Base-by-base conservation (phyloP, 2,329 filamentous ascomycete genomes). In the Dactylellina drechsleri region DNA sequence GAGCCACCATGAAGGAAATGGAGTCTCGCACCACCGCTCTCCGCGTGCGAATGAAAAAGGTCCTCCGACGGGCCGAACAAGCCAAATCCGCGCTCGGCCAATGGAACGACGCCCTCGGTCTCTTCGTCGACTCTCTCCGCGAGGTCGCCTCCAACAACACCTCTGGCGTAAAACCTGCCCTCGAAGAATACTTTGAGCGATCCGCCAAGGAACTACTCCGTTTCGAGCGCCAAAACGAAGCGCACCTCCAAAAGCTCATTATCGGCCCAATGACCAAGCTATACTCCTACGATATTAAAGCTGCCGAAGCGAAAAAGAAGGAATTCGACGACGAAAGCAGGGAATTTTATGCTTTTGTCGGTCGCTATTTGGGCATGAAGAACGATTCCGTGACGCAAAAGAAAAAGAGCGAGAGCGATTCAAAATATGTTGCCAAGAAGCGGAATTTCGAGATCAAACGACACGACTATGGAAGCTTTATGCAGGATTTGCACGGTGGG, bases 241-340 rank as follows among this genome's bases (percentile, higher is more conserved):
- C 84, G 45, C 94, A 97, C 79, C 86, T 99, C 40, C 93, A 97
- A 80, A 94, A 89, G 80, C 90, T 96, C 62, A 93, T 99, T 80
- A 97, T 99, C 78, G 95, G 99, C 50, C 96, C 96, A 0, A 87
- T 99, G 78, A 90, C 88, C 77, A 96, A 92, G 82, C 85, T 99
- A 13, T 99, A 99, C 82, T 92, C 92, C 76, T 86, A 94, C 77
- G 96, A 99, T 80, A 98, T 99, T 84, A 99, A 99, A 82, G 93
- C 97, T 82, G 96, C 94, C 26, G 95, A 99, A 80, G 86, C 91
- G 47, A 99, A 99, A 84, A 96, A 95, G 83, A 92, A 95, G 78
- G 95, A 98, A 79, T 99, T 99, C 79, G 95, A 99, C 77, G 95
- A 99, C 80, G 95, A 99, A 82, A 98, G 94, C 84, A 95, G 96